These are phyloP conservation scores for Ustilago loliicola DNA, from an alignment of 1,284 basidiomycete genomes.

Conservation along the genomic window DNA sequence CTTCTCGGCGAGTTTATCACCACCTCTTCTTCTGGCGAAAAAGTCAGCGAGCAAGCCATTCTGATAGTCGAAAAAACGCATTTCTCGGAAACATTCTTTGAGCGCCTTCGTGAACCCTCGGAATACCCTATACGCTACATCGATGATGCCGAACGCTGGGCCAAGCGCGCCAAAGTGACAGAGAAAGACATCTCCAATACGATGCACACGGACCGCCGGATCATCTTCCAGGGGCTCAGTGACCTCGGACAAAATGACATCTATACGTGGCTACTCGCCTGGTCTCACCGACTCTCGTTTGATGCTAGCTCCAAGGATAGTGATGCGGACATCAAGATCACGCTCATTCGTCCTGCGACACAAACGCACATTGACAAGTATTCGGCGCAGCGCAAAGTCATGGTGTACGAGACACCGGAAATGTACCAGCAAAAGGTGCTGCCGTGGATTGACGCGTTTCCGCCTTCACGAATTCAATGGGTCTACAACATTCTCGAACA, in stretches of 20 bases:
- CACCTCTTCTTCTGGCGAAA: background rate
- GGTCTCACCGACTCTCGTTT: constrained; percentile 17
- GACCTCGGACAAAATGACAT: constrained; percentile 67
- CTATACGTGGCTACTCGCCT: constrained; percentile 67
- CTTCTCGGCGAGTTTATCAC: constrained; percentile 39
- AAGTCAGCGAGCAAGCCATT: constrained; percentile 45
- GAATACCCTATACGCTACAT: background rate
- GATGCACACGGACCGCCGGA: background rate
- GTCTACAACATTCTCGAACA: constrained; percentile 88
- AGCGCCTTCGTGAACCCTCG: background rate
- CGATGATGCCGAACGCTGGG: background rate
- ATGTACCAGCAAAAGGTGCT: constrained; percentile 56
- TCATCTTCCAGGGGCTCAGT: constrained; percentile 31
- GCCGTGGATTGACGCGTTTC: constrained; percentile 66
- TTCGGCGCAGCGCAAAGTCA: constrained; percentile 78
- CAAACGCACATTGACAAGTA: constrained; percentile 76
- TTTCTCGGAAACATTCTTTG: constrained; percentile 52
- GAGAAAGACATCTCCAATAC: background rate
- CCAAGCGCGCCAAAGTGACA: constrained; percentile 8
- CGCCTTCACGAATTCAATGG: constrained; percentile 78
- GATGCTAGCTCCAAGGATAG: background rate
- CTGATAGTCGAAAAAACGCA: constrained; percentile 67
- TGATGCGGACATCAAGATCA: constrained; percentile 65
- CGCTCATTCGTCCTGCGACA: constrained; percentile 61
- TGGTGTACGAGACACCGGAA: constrained; percentile 72